Base-by-base conservation (phyloP, 192 early-diverging fungal genomes). In the Coemansia erecta region DNA sequence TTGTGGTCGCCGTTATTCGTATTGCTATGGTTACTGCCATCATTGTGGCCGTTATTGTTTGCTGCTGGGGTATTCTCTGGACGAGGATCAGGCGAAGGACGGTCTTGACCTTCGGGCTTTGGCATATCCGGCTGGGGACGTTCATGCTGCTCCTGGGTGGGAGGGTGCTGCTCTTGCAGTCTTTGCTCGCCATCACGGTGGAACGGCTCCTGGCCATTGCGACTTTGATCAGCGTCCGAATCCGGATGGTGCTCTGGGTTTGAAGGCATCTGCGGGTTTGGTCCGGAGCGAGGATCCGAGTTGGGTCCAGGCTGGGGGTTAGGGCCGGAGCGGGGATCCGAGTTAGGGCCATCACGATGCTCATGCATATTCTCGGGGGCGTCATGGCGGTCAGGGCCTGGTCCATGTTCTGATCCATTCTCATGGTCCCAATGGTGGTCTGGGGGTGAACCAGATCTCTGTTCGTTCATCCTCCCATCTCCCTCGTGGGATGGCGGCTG, bases 141-240 rank as follows among this genome's bases (percentile, higher is more conserved):
- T 39, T n/a, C n/a, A 6, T 47, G 41, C 41, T 44, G 50, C 7
- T 40, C 18, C 42, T 60, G 58, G 26, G 44, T n/a, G 24, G 13
- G 26, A 33, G 58, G 58, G 5, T 61, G 48, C 24, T 61, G 60
- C 14, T 21, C 54, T 12, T 19, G 41, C 21, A 44, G 57, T 28
- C 46, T 17, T 15, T 42, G 51, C 14, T 51, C 28, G 28, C 28
- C 28, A 31, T 31, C 28, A 5, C 28, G 28, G 28, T 31, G 28
- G 28, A 31, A 31, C 28, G 28, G 7, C 28, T 31, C 28, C 28
- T 31, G 28, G 28, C 7, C 28, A 31, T 31, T 31, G 28, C 28
- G 28, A 7, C 28, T 31, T 31, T 31, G 28, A 31, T 31, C 28
- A 31, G 7, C 28, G 28, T 31, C 7, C 28, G 7, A 31, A 31